Evolutionary conservation across 768 basidiomycete species (phyloP), one percentile per base, ranked within the genome.

Genomic region (Hypholoma fasciculare): DNA sequence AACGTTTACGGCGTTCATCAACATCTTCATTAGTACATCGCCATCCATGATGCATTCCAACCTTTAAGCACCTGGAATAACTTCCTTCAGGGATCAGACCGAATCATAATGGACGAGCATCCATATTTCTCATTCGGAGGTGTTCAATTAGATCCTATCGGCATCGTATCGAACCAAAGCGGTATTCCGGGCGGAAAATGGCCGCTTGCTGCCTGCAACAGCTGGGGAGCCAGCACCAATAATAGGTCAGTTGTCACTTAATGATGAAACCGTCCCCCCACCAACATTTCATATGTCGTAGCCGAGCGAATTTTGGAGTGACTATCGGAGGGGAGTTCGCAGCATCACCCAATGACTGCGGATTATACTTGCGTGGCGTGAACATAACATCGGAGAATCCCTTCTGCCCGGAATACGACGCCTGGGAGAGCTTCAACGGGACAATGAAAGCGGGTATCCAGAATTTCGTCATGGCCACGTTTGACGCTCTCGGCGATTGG

Each of bases 271-370:
- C 17, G 2, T 23, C 5, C 7, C 12, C 16, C 16, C 43, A 16
- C 11, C 7, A 5, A 6, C 27, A 17, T 11, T 54, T 17, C 12
- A 26, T 9, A 4, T 52, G 11, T 19, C 19, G n/a, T 38, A 82
- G 79, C 60, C 68, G 77, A 63, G 58, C 63, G 49, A 60, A 62
- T 36, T 91, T 92, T 64, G 94, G 94, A 9, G 72, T 94, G 40
- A 85, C 85, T 13, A 67, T 88, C 23, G 85, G 85, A 0, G 94
- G 91, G 43, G 94, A 96, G 71, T 94, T 88, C 71, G 84, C 88
- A 52, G 78, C 78, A 2, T 87, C 84, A 9, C 79, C 77, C 63
- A 91, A 88, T 65, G 77, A 83, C 52, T 91, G 90, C 65, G 89
- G 69, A 8, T 61, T 74, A 13, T 73, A 69, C 56, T 54, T 75